Conservation (phyloP, 2,329 filamentous ascomycete genomes). For the Decorospora gaudefroyi region DNA sequence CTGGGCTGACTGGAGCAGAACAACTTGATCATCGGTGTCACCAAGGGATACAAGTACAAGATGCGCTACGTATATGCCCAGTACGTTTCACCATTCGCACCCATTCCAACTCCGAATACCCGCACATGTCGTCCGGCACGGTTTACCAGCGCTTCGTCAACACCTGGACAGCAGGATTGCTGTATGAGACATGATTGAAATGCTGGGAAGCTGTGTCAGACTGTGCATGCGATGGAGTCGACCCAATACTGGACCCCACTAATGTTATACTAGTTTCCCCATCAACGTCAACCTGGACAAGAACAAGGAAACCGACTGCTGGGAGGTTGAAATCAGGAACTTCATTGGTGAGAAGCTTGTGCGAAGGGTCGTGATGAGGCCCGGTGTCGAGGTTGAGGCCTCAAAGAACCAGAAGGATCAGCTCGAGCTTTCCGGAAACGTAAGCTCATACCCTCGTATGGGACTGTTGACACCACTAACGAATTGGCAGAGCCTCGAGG, state of each 20-base stretch:
- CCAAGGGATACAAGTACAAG: conserved; percentile 99
- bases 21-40: conserved; percentile 98
- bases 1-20: conserved; percentile 54
- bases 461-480: conserved; percentile 24
- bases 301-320: conserved; percentile 85
- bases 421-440: conserved; percentile 87
- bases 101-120: not conserved
- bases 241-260: conserved; percentile 15
- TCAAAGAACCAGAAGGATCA: conserved; percentile 97
- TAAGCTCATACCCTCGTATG: conserved; percentile 26
- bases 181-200: not conserved
- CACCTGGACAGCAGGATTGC: not conserved
- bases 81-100: conserved; percentile 26
- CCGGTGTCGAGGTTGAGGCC: conserved; percentile 86
- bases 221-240: not conserved
- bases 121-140: not conserved
- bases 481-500: conserved; percentile 72
- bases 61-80: conserved; percentile 99
- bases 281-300: conserved; percentile 99
- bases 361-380: conserved; percentile 84
- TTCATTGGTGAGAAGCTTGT: conserved; percentile 89
- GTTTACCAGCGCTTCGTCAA: conserved; percentile 1
- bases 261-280: conserved; percentile 67
- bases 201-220: conserved; percentile 1
- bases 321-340: conserved; percentile 95